Base-by-base conservation (phyloP, 768 basidiomycete species). In the Leccinellum rugosiceps region DNA sequence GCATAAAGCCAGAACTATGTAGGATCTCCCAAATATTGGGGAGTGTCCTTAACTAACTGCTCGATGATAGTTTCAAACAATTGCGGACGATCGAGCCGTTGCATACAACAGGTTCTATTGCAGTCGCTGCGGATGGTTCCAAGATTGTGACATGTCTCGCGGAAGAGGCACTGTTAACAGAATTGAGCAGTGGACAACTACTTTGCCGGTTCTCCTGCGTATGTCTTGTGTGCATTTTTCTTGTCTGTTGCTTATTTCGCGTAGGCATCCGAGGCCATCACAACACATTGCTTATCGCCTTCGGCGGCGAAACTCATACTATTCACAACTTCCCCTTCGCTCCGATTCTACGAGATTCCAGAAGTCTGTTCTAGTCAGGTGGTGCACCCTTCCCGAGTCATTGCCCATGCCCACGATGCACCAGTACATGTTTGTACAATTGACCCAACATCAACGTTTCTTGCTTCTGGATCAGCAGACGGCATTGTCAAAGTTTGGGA, bases 401-500 rank as follows among this genome's bases (percentile, higher is more conserved):
- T 95, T 47, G 78, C 92, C 4, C 87, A 84, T 60, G 92, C 95
- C 4, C 97, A 99, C 65, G 90, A 94, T 52, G 90, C 94, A 4
- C 96, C 97, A 13, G 88, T 98, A 47, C 93, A 98, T 66, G 88
- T 95, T 54, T 92, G 91, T 67, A 84, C 80, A 61, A 74, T 83
- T 14, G 95, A 92, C 76, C 92, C 88, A 17, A 90, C 90, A 9
- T 93, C 91, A 2, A 87, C 90, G 2, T 89, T 96, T 62, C 81
- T 98, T 61, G 97, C 97, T 7, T 96, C 95, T 17, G 97, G 97
- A 1, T 90, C 96, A 11, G 93, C 96, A 7, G 97, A 99, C 62
- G 96, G 97, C 23, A 82, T 92, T 31, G 97, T 98, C 46, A 98
- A 98, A 77, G 92, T 99, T 10, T 98, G 94, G 94, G 88, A 97